Conservation (phyloP, 2,329 filamentous ascomycete species). For the Beauveria australis region DNA sequence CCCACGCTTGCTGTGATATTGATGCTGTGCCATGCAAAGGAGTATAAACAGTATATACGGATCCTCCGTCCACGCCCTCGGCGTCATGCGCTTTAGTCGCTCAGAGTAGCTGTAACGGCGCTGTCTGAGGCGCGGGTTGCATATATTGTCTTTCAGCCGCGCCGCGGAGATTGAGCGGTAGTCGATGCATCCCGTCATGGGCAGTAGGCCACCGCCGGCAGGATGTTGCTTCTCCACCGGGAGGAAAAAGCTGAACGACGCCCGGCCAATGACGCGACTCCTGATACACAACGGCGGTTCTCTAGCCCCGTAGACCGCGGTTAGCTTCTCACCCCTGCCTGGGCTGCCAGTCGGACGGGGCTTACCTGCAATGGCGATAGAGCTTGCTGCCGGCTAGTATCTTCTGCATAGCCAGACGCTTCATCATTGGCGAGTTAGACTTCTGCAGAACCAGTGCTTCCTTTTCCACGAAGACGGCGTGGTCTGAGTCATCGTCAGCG, state of each 20-base stretch:
- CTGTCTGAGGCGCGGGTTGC: neutral
- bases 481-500: neutral
- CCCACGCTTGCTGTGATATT: neutral
- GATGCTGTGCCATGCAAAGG: neutral
- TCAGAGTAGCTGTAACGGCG: neutral
- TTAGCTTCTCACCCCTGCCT: neutral
- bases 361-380: neutral
- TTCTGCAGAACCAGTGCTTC: neutral
- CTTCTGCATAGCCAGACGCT: neutral
- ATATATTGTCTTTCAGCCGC: neutral
- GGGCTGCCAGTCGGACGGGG: neutral
- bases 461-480: neutral
- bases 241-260: neutral
- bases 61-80: neutral
- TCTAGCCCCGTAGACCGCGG: neutral
- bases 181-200: neutral
- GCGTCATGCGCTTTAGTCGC: neutral
- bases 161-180: neutral
- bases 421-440: neutral
- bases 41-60: neutral
- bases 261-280: neutral
- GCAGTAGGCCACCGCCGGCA: neutral
- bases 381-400: neutral
- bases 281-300: neutral
- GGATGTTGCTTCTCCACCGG: neutral